Conservation (phyloP, 495 filamentous ascomycete species). For the Lophiostoma macrostomum region DNA sequence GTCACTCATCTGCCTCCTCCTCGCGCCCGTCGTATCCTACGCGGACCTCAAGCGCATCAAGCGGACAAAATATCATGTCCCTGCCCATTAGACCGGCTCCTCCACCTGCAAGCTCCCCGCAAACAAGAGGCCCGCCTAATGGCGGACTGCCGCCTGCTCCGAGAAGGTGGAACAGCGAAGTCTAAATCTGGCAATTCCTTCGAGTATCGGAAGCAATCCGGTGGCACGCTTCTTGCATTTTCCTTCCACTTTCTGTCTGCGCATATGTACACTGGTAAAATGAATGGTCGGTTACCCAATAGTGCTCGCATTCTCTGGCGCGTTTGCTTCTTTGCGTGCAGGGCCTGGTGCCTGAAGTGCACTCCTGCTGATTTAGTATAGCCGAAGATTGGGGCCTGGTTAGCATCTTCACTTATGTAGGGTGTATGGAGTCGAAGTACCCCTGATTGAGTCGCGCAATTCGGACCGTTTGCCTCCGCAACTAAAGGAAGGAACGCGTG, state of each 20-base stretch:
- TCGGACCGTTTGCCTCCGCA: too few species aligned
- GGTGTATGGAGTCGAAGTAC: too few species aligned
- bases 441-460: too few species aligned
- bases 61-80: constrained; percentile 31
- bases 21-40: constrained; percentile 28
- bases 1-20: constrained; percentile 8
- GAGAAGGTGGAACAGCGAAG: constrained; percentile 30
- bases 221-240: neutral
- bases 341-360: constrained; percentile 16
- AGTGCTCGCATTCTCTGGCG: constrained; percentile 8
- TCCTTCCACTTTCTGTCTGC: neutral
- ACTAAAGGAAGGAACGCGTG: too few species aligned
- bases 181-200: constrained; percentile 3
- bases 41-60: constrained; percentile 31
- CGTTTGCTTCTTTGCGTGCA: neutral
- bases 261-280: too few species aligned
- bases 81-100: constrained; percentile 32
- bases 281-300: too few species aligned
- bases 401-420: too few species aligned
- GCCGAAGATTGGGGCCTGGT: too few species aligned
- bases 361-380: too few species aligned
- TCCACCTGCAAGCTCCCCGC: constrained; percentile 14
- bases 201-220: too few species aligned
- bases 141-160: constrained; percentile 25
- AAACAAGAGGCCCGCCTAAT: constrained; percentile 11